Evolutionary conservation across 129 eudicot genomes (phyloP).

Genomic region (Oenanthe sinensis): DNA sequence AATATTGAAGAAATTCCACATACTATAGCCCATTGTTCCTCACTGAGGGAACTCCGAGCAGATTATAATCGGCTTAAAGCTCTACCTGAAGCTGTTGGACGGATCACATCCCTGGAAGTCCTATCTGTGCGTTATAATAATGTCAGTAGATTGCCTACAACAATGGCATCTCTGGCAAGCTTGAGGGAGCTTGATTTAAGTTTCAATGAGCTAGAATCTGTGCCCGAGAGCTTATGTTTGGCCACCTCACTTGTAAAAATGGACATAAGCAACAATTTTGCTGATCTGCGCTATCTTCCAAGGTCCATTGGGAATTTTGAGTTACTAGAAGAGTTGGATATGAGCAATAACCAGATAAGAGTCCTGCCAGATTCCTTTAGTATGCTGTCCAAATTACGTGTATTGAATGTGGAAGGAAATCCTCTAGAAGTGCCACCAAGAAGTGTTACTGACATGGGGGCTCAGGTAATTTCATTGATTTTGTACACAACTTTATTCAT

Average conservation of each 20-base stretch:
- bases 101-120: slow-evolving; percentile 52
- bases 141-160: slow-evolving; percentile 65
- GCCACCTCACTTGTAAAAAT: slow-evolving; percentile 70
- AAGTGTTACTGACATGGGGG: slow-evolving; percentile 45
- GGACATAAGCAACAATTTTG: slow-evolving; percentile 81
- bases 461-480: slow-evolving; percentile 31
- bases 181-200: slow-evolving; percentile 73
- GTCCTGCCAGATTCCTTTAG: slow-evolving; percentile 75
- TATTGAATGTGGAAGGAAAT: slow-evolving; percentile 66
- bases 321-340: slow-evolving; percentile 67
- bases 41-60: slow-evolving; percentile 70
- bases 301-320: slow-evolving; percentile 94
- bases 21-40: slow-evolving; percentile 52
- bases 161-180: slow-evolving; percentile 56
- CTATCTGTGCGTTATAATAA: slow-evolving; percentile 64
- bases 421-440: slow-evolving; percentile 74
- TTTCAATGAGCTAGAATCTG: slow-evolving; percentile 72
- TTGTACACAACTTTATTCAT: not conserved
- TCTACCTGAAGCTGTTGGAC: slow-evolving; percentile 82
- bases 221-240: slow-evolving; percentile 89
- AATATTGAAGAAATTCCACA: slow-evolving; percentile 86
- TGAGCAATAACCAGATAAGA: slow-evolving; percentile 72
- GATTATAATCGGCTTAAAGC: slow-evolving; percentile 87
- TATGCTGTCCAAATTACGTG: slow-evolving; percentile 50
- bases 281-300: slow-evolving; percentile 61